Evolutionary conservation across 1,284 basidiomycete genomes (phyloP).

Genomic region (Marasmius oreades): DNA sequence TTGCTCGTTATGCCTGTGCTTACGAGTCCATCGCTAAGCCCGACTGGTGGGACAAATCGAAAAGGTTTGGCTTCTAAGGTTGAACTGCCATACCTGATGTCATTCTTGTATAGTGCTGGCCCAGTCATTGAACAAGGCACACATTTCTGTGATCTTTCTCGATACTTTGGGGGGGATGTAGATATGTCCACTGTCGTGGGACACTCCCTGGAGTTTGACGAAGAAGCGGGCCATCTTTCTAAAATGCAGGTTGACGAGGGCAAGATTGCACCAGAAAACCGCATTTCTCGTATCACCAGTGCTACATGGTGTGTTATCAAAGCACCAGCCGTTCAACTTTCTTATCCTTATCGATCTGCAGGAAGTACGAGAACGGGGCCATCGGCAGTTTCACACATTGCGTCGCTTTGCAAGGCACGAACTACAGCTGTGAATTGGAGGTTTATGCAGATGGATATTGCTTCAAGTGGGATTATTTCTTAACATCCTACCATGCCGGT

Average conservation of each 20-base stretch:
- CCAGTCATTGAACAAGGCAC: conserved; percentile 98
- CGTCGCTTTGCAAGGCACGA: conserved; percentile 83
- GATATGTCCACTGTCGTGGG: conserved; percentile 82
- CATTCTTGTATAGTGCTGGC: conserved; percentile 55
- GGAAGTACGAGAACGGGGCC: conserved; percentile 93
- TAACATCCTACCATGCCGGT: not conserved
- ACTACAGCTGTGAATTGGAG: conserved; percentile 92
- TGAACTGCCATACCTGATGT: not conserved
- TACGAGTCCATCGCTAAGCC: conserved; percentile 88
- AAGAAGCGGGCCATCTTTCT: conserved; percentile 82
- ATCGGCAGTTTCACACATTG: conserved; percentile 88
- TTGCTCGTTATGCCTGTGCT: conserved; percentile 93
- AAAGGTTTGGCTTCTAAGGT: conserved; percentile 47
- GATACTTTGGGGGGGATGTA: conserved; percentile 98
- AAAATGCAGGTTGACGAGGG: conserved; percentile 82
- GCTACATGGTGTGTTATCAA: conserved; percentile 60
- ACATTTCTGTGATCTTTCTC: conserved; percentile 86
- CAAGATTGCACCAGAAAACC: conserved; percentile 73
- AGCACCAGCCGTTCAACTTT: not conserved
- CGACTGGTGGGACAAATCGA: conserved; percentile 98
- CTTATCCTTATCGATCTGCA: conserved; percentile 19
- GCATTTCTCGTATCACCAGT: conserved; percentile 77
- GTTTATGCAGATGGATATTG: conserved; percentile 88
- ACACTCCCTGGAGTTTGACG: conserved; percentile 89
- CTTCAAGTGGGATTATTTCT: conserved; percentile 52